These are phyloP conservation scores for Emmonsia crescens DNA, from an alignment of 2,329 filamentous ascomycete species.

Conservation along the genomic window DNA sequence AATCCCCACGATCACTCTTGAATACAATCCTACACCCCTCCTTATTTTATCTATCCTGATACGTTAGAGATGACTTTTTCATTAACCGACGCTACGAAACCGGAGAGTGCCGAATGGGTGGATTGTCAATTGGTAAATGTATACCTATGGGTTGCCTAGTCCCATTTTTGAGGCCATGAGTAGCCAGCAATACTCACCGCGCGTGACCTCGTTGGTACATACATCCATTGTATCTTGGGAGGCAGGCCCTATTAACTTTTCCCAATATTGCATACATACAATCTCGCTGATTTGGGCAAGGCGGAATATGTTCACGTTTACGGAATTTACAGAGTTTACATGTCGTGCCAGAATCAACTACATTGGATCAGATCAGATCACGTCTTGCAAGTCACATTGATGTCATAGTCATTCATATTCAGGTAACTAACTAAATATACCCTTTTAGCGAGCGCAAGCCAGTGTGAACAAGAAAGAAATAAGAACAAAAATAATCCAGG, in stretches of 20 bases:
- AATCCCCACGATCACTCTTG: neutral
- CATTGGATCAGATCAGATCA: neutral
- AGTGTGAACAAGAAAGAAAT: neutral
- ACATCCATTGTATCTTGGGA: neutral
- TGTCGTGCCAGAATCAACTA: neutral
- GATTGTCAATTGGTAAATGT: neutral
- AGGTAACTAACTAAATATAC: neutral
- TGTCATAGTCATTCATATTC: neutral
- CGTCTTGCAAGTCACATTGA: neutral
- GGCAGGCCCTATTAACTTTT: neutral
- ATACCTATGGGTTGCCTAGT: neutral
- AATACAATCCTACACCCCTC: neutral
- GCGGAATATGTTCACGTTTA: neutral
- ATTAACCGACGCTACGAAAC: neutral
- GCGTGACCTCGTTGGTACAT: neutral
- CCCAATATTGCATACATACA: neutral
- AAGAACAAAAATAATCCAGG: neutral
- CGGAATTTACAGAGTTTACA: neutral
- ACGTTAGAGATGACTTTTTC: neutral
- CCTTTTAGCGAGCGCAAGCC: neutral
- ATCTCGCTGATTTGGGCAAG: neutral
- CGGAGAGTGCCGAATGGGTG: neutral
- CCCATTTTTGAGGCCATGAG: neutral
- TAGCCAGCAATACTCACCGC: neutral
- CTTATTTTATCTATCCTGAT: neutral